Conservation (phyloP, 202 grass and related monocot species). For the Bolboschoenoplectus hybrid region DNA sequence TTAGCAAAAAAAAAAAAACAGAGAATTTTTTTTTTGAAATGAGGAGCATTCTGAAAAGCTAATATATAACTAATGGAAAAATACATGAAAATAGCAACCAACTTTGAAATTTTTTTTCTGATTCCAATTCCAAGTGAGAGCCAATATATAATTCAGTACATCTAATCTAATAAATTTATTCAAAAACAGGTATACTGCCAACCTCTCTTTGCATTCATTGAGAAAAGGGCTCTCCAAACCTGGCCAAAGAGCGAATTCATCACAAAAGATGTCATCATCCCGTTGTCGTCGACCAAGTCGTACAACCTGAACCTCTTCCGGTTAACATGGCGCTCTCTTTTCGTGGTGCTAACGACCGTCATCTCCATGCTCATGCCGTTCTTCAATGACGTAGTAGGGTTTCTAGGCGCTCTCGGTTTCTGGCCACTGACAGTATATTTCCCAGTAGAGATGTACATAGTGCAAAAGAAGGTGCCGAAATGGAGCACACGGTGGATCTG, state of each 20-base stretch:
- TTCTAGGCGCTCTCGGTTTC: slow-evolving; percentile 91
- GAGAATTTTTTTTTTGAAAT: not conserved
- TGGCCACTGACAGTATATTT: slow-evolving; percentile 82
- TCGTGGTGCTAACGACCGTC: slow-evolving; percentile 69
- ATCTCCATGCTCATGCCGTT: slow-evolving; percentile 93
- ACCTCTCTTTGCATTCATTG: slow-evolving; percentile 86
- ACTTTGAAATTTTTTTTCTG: not conserved
- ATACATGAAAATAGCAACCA: not conserved
- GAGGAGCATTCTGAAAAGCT: not conserved
- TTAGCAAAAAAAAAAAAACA: not conserved
- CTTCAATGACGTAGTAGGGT: slow-evolving; percentile 94
- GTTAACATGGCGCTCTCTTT: slow-evolving; percentile 72
- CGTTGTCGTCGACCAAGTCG: slow-evolving; percentile 34
- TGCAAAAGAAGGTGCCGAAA: slow-evolving; percentile 72
- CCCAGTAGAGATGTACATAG: slow-evolving; percentile 89
- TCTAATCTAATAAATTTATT: slow-evolving; percentile 24
- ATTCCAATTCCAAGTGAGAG: not conserved
- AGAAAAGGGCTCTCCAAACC: slow-evolving; percentile 67
- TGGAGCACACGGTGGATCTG: slow-evolving; percentile 91
- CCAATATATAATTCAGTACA: not conserved
- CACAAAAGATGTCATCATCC: slow-evolving; percentile 54
- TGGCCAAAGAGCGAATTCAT: slow-evolving; percentile 65
- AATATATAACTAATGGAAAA: not conserved
- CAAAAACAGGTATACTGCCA: slow-evolving; percentile 75
- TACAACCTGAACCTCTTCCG: slow-evolving; percentile 77